Conservation (phyloP, 805 yeast species). For the Maudiozyma pseudohumilis region DNA sequence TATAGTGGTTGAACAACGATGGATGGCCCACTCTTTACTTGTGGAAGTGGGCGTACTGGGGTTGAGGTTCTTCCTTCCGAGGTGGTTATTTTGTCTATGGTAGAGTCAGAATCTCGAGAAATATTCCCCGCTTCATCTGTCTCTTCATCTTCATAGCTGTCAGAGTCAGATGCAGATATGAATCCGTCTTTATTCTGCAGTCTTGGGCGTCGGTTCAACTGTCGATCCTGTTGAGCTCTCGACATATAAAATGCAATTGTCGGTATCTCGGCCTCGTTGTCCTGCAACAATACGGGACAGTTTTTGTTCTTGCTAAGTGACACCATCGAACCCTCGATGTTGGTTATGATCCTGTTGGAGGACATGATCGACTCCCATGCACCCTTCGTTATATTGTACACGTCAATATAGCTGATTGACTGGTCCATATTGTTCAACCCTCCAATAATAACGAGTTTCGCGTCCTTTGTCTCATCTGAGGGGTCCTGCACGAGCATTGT, state of each 20-base stretch:
- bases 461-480: constrained; percentile 23
- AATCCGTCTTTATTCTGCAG: background rate
- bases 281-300: constrained; percentile 18
- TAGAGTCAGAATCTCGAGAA: too few relatives aligned
- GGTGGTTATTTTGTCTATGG: too few relatives aligned
- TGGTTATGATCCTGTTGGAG: constrained; percentile 12
- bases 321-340: constrained; percentile 16
- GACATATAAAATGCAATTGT: constrained; percentile 16
- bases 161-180: too few relatives aligned
- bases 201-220: background rate
- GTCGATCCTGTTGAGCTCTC: background rate
- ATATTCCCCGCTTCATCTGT: background rate
- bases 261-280: constrained; percentile 20
- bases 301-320: constrained; percentile 15
- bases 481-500: constrained; percentile 32
- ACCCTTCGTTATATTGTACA: constrained; percentile 22
- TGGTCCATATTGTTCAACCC: constrained; percentile 28
- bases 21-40: constrained; percentile 17
- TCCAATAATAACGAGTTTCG: constrained; percentile 27
- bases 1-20: constrained; percentile 28
- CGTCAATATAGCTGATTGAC: constrained; percentile 23
- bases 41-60: too few relatives aligned
- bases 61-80: too few relatives aligned
- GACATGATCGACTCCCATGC: constrained; percentile 22
- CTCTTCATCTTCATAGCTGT: background rate